Evolutionary conservation across 2,329 filamentous ascomycete species (phyloP).

Genomic region (Aureobasidium sp.): DNA sequence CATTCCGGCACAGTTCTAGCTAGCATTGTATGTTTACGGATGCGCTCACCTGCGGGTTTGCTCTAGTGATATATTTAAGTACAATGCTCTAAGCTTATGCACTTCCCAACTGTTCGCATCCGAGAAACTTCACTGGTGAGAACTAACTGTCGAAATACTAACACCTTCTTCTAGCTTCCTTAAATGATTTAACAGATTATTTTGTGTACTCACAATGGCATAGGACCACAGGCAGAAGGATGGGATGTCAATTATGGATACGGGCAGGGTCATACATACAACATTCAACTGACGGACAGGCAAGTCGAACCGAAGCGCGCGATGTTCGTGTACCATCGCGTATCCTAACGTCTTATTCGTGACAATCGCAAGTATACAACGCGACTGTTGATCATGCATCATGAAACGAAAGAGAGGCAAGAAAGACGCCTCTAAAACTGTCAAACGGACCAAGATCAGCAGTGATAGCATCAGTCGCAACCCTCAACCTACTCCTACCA

Average conservation of each 20-base stretch:
- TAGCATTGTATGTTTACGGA: not conserved
- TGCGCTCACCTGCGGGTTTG: no score
- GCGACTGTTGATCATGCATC: not conserved
- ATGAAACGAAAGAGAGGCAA: conserved; percentile 1
- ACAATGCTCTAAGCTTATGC: not conserved
- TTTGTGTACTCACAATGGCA: not conserved
- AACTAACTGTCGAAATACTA: not conserved
- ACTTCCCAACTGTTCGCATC: not conserved
- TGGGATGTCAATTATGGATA: no score
- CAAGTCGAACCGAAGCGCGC: conserved; percentile 4
- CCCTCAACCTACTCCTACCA: not conserved
- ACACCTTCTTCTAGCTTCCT: not conserved
- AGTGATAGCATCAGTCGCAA: not conserved
- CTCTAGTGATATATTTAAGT: not conserved
- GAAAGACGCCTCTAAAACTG: not conserved
- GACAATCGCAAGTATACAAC: not conserved
- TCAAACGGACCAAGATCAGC: not conserved
- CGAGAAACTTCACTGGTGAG: not conserved
- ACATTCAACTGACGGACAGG: not conserved
- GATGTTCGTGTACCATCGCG: not conserved
- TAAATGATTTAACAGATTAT: no score
- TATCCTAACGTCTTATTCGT: not conserved
- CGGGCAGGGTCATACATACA: not conserved
- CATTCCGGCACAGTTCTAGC: not conserved
- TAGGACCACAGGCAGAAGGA: not conserved